These are phyloP conservation scores for Colletotrichum eleusines DNA, from an alignment of 2,329 filamentous ascomycete genomes.

Conservation along the genomic window DNA sequence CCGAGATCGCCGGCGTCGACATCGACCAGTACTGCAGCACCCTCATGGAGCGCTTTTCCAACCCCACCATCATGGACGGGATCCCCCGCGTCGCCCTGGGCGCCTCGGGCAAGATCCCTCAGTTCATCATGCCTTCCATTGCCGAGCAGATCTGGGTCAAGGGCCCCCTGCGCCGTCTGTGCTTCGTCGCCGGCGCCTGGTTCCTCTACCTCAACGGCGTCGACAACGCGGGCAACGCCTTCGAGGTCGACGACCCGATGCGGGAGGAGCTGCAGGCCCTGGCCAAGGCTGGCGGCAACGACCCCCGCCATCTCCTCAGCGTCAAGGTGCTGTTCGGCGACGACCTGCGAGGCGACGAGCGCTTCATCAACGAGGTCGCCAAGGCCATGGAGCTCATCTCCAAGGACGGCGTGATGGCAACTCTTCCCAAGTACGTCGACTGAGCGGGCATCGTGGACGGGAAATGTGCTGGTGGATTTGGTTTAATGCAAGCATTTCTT, in stretches of 20 bases:
- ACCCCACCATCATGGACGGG: slow-evolving; percentile 68
- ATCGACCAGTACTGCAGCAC: slow-evolving; percentile 66
- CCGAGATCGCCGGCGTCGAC: slow-evolving; percentile 62
- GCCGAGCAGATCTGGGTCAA: slow-evolving; percentile 60
- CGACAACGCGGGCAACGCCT: slow-evolving; percentile 59
- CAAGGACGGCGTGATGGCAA: slow-evolving; percentile 61
- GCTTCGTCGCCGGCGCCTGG: slow-evolving; percentile 62
- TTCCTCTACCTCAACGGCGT: slow-evolving; percentile 65
- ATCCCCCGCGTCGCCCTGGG: slow-evolving; percentile 64
- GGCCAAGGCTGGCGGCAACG: slow-evolving; percentile 57
- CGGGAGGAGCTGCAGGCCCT: slow-evolving; percentile 59
- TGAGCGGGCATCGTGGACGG: neutral
- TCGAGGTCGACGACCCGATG: slow-evolving; percentile 62
- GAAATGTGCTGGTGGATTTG: neutral
- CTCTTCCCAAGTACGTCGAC: slow-evolving; percentile 61
- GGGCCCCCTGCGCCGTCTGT: slow-evolving; percentile 60
- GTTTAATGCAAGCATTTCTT: neutral
- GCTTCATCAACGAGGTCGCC: slow-evolving; percentile 60
- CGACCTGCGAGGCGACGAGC: slow-evolving; percentile 60
- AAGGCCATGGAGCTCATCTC: slow-evolving; percentile 61
- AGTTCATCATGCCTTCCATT: slow-evolving; percentile 63
- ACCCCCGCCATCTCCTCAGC: slow-evolving; percentile 58
- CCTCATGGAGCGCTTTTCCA: slow-evolving; percentile 66
- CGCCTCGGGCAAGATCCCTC: slow-evolving; percentile 66
- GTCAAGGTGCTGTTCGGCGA: slow-evolving; percentile 64